Evolutionary conservation across 1,284 basidiomycete genomes (phyloP), one percentile per base, ranked within the genome.

Genomic region (Singerocomus inundabilis): DNA sequence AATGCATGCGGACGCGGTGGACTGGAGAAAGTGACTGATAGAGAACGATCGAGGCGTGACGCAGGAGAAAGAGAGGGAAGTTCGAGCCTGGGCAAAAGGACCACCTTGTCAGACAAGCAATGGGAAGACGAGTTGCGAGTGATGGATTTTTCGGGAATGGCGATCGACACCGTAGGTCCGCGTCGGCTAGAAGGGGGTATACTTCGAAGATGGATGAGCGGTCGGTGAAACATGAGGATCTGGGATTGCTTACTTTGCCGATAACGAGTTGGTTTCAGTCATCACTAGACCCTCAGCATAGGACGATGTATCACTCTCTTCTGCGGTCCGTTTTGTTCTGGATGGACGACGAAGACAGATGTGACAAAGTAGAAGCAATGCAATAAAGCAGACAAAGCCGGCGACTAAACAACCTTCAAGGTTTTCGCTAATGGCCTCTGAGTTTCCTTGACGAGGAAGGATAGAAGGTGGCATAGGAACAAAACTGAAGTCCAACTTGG

Each of bases 71-170:
- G 5, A 15, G 48, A 37, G 25, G 55, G 61, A 64, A 75, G 33
- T 13, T 25, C 21, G 72, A 72, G 43, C 71, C 71, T 43, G 70
- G 48, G 78, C 55, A 46, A 80, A 73, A 51, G 77, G 72, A 37
- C 76, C 69, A 36, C 67, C 21, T 49, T 49, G 34, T 48, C 67
- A 24, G 70, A 66, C 42, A 67, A 61, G 28, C 64, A 60, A 49
- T 67, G 57, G 11, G 75, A 69, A 29, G 65, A 65, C 15, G 71
- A 29, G 13, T 51, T 46, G 40, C 45, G 52, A 35, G 39, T 60
- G 46, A 79, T 61, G 21, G 71, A 71, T 56, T 73, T 78, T 24
- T 75, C 70, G 4, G 85, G 85, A 50, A 85, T 70, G 30, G 80
- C 57, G 45, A 84, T 70, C 29, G 72, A 72, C 12, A 67, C 52